phyloP scores from a whole-genome alignment of 1,284 basidiomycete genomes.

The Erythrobasidium hasegawianum region DNA sequence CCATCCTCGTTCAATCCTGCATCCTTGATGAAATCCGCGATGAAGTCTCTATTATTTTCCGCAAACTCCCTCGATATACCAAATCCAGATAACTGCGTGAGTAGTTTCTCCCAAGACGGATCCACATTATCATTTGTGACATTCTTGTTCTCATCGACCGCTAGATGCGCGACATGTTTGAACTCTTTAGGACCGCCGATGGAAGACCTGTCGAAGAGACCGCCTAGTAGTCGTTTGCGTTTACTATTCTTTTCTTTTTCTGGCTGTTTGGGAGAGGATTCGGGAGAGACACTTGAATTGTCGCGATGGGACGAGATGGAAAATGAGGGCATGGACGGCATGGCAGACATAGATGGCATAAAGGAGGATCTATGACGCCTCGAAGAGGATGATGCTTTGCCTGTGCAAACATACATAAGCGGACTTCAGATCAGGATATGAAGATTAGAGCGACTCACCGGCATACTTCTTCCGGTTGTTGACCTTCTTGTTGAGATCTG shows the following conservation, averaged over 20 bases:
- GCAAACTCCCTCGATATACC: conserved; percentile 62
- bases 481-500: conserved; percentile 85
- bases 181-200: conserved; percentile 79
- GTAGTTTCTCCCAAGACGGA: conserved; percentile 78
- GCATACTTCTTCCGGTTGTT: conserved; percentile 63
- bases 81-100: conserved; percentile 65
- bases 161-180: conserved; percentile 91
- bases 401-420: not conserved
- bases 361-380: not conserved
- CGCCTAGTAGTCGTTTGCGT: conserved; percentile 61
- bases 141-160: conserved; percentile 79
- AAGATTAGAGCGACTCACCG: too few species aligned
- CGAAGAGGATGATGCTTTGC: not conserved
- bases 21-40: conserved; percentile 73
- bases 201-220: conserved; percentile 82
- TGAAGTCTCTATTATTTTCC: conserved; percentile 77
- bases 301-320: conserved; percentile 5
- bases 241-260: conserved; percentile 62
- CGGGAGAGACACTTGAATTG: conserved; percentile 17
- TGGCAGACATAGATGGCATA: conserved; percentile 10
- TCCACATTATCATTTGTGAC: conserved; percentile 87
- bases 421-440: too few species aligned
- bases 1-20: conserved; percentile 46
- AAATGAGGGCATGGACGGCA: conserved; percentile 26
- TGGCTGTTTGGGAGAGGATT: conserved; percentile 35